Base-by-base conservation (phyloP, 768 basidiomycete genomes). In the Nidularia pulvinata region DNA sequence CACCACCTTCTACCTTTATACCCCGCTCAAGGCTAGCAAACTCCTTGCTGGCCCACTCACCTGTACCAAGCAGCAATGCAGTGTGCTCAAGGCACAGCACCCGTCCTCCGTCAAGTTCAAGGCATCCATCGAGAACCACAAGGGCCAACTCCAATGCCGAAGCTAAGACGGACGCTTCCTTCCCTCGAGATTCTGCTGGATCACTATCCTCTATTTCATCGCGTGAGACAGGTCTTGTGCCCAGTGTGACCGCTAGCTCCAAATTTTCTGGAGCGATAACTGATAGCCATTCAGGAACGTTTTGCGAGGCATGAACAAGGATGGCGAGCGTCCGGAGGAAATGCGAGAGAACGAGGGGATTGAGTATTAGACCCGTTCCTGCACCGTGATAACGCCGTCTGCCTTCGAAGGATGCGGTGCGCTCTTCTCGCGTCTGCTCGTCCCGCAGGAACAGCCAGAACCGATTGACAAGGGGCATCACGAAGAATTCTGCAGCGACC, bases 391-490 rank as follows among this genome's bases (percentile, higher is more conserved):
- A 93, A 50, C 76, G 77, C 42, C 78, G 67, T 30, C 84, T 65
- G n/a, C 72, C 73, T 30, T 79, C 70, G n/a, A 76, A 76, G 39
- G 78, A 77, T 2, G 81, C 76, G 2, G 88, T 88, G 42, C 91
- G 80, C 49, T 83, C 80, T 62, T 93, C 90, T 36, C 92, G 80
- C 2, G 82, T 77, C 59, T 90, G 85, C 61, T 91, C 87, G 60
- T 96, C 93, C 6, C 91, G 84, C 45, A 97, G 82, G 71, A 95
- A 93, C n/a, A 80, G 64, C 95, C 95, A 99, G 70, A 98, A 97
- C n/a, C 88, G 83, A 60, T 95, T 89, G 70, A 98, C 82, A 50
- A 98, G 75, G 0, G 97, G 97, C 55, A 87, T 83, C 49, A 97
- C 82, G 72, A 98, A 98, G 69, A 73, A 86, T 63, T 95, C 93